Conservation (phyloP, 352 stramenopile species). For the Globisporangium recalcitrans region DNA sequence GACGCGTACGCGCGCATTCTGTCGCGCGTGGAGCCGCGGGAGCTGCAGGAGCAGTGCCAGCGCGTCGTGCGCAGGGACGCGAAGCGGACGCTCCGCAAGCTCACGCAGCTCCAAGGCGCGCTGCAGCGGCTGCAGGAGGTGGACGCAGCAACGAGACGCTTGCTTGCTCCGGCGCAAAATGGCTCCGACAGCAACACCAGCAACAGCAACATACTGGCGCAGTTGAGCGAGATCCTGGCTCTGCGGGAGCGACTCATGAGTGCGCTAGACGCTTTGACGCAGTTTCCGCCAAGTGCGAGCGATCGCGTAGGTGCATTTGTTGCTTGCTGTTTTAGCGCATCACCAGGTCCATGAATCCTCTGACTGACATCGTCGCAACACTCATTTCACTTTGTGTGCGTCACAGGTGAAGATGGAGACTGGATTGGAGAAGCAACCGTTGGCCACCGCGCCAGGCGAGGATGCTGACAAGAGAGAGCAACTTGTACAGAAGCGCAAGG, state of each 20-base stretch:
- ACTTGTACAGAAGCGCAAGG: background rate
- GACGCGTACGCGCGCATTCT: conserved; percentile 34
- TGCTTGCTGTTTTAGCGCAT: background rate
- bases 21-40: conserved; percentile 18
- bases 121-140: conserved; percentile 24
- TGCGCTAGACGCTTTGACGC: background rate
- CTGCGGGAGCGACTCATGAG: background rate
- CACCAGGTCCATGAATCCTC: background rate
- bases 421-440: background rate
- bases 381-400: too few relatives aligned
- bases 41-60: conserved; percentile 21
- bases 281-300: background rate
- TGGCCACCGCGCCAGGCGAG: too few relatives aligned
- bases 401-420: background rate
- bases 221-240: background rate
- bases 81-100: background rate
- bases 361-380: background rate
- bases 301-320: background rate
- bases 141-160: conserved; percentile 16
- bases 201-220: background rate
- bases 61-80: conserved; percentile 19
- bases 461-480: background rate
- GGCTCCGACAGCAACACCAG: background rate
- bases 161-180: conserved; percentile 14
- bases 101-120: conserved; percentile 15